Conservation (phyloP, 495 filamentous ascomycete genomes). For the Talaromyces stipitatus region DNA sequence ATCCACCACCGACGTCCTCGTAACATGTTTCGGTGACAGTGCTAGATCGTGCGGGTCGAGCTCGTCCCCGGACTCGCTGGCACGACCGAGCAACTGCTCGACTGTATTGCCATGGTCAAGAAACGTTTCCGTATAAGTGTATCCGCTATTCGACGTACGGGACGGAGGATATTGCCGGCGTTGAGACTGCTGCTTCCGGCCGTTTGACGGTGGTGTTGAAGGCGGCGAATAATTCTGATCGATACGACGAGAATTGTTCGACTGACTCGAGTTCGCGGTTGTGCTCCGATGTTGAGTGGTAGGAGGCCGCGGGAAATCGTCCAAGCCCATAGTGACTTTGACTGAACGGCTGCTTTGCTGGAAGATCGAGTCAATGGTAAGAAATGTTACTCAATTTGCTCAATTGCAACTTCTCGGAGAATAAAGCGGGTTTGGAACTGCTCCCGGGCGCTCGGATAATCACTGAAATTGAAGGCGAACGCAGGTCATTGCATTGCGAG, state of each 20-base stretch:
- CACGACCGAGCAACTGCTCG: slow-evolving; percentile 29
- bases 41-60: slow-evolving; percentile 87
- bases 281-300: neutral
- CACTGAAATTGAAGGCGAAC: neutral
- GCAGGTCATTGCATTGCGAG: neutral
- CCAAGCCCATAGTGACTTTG: neutral
- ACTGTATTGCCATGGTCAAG: slow-evolving; percentile 38
- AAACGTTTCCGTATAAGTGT: slow-evolving; percentile 42
- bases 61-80: slow-evolving; percentile 36
- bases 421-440: neutral
- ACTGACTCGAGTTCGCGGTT: neutral
- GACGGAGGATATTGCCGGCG: slow-evolving; percentile 23
- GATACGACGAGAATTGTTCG: neutral
- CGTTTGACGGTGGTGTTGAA: slow-evolving; percentile 36
- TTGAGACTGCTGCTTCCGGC: slow-evolving; percentile 22
- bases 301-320: slow-evolving; percentile 6
- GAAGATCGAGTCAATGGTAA: neutral
- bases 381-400: neutral
- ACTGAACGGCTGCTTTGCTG: neutral
- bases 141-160: slow-evolving; percentile 21
- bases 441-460: neutral
- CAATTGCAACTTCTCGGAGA: neutral
- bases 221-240: slow-evolving; percentile 29
- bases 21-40: slow-evolving; percentile 63
- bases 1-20: slow-evolving; percentile 80